Percentiles rank a stretch among this genome's conserved stretches.
Evolutionary conservation across 345 rosid genomes (phyloP).

Genomic region (Populus simonii): DNA sequence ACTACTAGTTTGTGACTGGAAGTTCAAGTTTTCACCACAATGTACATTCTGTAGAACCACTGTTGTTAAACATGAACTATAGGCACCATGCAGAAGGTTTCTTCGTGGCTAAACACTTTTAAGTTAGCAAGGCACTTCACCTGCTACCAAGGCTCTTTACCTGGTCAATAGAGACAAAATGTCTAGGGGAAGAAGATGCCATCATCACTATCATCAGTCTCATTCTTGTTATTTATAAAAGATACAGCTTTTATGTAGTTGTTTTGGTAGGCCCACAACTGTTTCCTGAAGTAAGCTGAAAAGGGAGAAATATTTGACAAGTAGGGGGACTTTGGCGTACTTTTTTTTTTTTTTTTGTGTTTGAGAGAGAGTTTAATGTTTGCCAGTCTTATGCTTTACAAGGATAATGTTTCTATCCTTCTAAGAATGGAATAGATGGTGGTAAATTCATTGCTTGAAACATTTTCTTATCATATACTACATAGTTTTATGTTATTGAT

Average conservation of each 20-base stretch:
- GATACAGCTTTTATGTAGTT: not conserved
- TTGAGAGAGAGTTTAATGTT: not conserved
- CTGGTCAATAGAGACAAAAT: too few species aligned
- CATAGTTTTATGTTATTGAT: not conserved
- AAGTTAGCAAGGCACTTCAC: not conserved
- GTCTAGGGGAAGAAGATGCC: too few species aligned
- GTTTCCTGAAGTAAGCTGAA: not conserved
- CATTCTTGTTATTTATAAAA: not conserved
- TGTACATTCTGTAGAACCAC: not conserved
- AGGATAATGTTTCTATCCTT: not conserved
- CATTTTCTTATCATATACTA: too few species aligned
- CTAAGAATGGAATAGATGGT: not conserved
- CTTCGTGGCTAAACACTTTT: not conserved
- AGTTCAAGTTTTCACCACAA: not conserved
- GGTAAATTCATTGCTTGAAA: not conserved
- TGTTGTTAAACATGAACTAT: not conserved
- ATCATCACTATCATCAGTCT: not conserved
- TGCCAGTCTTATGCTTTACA: not conserved
- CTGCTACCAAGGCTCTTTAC: too few species aligned
- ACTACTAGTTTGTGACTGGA: not conserved
- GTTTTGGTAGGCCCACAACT: not conserved
- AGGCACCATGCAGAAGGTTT: not conserved
- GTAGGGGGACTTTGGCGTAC: too few species aligned
- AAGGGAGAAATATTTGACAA: not conserved
- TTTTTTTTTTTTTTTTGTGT: too few species aligned